phyloP scores from a whole-genome alignment of 768 basidiomycete species.

The Clavaria fumosa region DNA sequence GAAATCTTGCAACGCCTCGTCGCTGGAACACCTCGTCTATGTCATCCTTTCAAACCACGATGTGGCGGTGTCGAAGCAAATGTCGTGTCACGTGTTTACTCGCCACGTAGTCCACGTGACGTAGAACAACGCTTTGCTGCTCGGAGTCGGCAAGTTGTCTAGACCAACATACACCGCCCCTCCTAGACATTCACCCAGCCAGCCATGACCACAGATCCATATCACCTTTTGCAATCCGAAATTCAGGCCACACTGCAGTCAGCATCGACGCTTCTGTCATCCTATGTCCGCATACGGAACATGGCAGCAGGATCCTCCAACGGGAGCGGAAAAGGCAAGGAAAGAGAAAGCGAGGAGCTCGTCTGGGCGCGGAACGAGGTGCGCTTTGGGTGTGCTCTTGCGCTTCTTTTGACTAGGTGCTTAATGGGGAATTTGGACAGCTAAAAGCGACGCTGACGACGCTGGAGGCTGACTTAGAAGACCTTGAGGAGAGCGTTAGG shows the following conservation, averaged over 20 bases:
- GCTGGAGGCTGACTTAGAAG: conserved; percentile 79
- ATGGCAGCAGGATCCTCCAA: conserved; percentile 34
- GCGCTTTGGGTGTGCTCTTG: conserved; percentile 8
- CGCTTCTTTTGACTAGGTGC: not conserved
- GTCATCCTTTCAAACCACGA: too few species aligned
- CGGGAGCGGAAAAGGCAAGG: too few species aligned
- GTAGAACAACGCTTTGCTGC: too few species aligned
- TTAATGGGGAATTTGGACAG: conserved; percentile 21
- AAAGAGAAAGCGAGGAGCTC: conserved; percentile 74
- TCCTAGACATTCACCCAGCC: too few species aligned
- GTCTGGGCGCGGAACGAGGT: conserved; percentile 71
- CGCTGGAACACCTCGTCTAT: too few species aligned
- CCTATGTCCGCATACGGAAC: conserved; percentile 64
- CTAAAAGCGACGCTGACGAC: conserved; percentile 62
- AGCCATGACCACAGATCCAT: conserved; percentile 42
- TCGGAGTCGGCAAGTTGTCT: too few species aligned
- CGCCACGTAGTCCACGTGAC: too few species aligned
- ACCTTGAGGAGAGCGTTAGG: conserved; percentile 90
- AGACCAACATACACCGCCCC: too few species aligned
- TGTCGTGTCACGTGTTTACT: too few species aligned
- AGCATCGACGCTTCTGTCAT: conserved; percentile 54
- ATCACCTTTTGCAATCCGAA: conserved; percentile 75
- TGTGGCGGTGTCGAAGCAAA: too few species aligned
- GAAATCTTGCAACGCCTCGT: too few species aligned
- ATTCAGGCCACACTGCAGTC: conserved; percentile 61